These are phyloP conservation scores for Albugo laibachii DNA, from an alignment of 352 stramenopile species.

Conservation along the genomic window DNA sequence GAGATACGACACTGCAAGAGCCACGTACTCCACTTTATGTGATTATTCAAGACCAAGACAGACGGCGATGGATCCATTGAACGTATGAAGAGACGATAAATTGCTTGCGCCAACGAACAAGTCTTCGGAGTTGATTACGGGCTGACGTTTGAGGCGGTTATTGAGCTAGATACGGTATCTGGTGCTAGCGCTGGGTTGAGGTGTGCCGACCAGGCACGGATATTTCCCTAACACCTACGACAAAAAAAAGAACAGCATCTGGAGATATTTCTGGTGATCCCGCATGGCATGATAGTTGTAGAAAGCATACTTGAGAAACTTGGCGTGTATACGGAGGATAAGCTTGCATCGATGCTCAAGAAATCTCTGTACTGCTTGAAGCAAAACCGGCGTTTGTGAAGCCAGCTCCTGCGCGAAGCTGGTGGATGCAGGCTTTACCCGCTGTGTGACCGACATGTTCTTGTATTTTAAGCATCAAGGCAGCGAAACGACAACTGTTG, in stretches of 20 bases:
- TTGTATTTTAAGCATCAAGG: constrained; percentile 7
- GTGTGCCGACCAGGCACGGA: not conserved
- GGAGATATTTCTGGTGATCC: not conserved
- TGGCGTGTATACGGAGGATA: not conserved
- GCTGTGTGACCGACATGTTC: constrained; percentile 8
- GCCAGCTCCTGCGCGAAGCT: constrained; percentile 9
- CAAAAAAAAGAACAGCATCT: not conserved
- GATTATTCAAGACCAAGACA: not conserved
- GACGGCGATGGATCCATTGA: not conserved
- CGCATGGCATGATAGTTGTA: not conserved
- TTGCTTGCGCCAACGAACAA: not conserved
- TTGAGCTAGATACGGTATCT: not conserved
- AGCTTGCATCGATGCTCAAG: constrained; percentile 6
- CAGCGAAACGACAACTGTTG: constrained; percentile 9
- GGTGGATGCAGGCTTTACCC: constrained; percentile 3
- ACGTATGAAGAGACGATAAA: not conserved
- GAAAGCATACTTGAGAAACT: not conserved
- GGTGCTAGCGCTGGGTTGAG: not conserved
- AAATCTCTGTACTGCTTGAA: constrained; percentile 14
- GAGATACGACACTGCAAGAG: not conserved
- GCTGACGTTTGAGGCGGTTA: not conserved
- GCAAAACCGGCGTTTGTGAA: constrained; percentile 10
- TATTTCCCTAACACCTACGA: not conserved
- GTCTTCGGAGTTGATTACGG: not conserved
- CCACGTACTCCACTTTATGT: no score